phyloP scores from a whole-genome alignment of 768 basidiomycete genomes.

The Pleurotus platypus region DNA sequence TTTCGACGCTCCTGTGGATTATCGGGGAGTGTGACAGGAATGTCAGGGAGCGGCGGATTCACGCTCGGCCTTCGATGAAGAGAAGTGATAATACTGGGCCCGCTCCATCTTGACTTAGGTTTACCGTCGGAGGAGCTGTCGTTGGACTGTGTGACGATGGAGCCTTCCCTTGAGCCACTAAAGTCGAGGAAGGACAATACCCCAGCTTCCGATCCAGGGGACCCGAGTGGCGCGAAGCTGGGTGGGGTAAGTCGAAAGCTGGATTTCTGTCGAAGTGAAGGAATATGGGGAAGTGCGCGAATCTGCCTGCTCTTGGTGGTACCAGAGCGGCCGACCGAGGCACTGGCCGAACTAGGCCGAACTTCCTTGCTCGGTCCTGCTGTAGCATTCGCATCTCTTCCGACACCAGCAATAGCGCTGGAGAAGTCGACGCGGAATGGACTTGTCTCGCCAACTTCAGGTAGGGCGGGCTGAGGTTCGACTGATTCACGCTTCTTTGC shows the following conservation, averaged over 20 bases:
- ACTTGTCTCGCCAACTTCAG: slow-evolving; percentile 37
- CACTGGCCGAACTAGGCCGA: neutral
- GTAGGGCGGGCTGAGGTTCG: slow-evolving; percentile 17
- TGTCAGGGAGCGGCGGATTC: neutral
- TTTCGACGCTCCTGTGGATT: neutral
- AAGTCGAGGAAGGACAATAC: slow-evolving; percentile 37
- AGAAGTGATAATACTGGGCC: slow-evolving; percentile 23
- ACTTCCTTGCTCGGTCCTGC: neutral
- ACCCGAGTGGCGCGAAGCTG: slow-evolving; percentile 5
- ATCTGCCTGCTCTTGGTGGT: neutral
- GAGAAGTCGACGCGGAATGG: slow-evolving; percentile 44
- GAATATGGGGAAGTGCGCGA: slow-evolving; percentile 5
- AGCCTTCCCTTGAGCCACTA: slow-evolving; percentile 24
- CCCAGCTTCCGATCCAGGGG: slow-evolving; percentile 1
- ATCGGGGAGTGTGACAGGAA: neutral
- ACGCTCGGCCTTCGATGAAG: slow-evolving; percentile 17
- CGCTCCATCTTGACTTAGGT: slow-evolving; percentile 38
- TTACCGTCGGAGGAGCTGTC: slow-evolving; percentile 16
- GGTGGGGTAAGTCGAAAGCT: slow-evolving; percentile 8
- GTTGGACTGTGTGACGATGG: slow-evolving; percentile 21
- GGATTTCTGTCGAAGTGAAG: neutral
- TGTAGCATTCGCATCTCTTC: slow-evolving; percentile 10
- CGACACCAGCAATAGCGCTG: slow-evolving; percentile 13
- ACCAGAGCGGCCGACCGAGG: neutral
- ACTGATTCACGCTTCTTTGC: slow-evolving; percentile 6